phyloP scores from a whole-genome alignment of 1,139 yeast genomes.

The Diutina pseudorugosa region DNA sequence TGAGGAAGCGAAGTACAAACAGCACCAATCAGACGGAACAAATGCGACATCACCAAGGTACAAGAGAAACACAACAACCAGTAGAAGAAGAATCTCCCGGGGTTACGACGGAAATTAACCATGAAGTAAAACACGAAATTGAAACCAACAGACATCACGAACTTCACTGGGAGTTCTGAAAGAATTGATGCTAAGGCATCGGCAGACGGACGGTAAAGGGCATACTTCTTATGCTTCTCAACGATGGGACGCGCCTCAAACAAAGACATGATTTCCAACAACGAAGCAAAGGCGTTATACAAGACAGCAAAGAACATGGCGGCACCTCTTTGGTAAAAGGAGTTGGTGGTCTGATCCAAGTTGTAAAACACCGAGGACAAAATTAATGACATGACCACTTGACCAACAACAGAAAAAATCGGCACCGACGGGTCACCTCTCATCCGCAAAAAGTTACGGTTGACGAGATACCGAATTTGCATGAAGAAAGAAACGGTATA shows the following conservation, averaged over 20 bases:
- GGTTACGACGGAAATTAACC: conserved; percentile 10
- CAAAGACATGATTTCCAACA: conserved; percentile 11
- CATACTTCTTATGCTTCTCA: conserved; percentile 11
- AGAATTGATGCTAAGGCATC: conserved; percentile 12
- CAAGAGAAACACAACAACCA: conserved; percentile 7
- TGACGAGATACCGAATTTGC: conserved; percentile 9
- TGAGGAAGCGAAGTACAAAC: conserved; percentile 11
- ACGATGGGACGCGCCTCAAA: conserved; percentile 12
- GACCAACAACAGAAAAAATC: conserved; percentile 9
- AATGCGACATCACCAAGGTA: conserved; percentile 11
- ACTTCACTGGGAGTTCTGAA: conserved; percentile 10
- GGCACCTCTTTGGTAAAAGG: conserved; percentile 11
- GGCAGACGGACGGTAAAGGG: conserved; percentile 11
- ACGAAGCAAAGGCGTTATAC: conserved; percentile 11
- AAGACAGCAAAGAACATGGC: conserved; percentile 12
- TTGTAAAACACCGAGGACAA: conserved; percentile 11
- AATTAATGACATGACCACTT: conserved; percentile 10
- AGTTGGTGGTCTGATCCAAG: conserved; percentile 8
- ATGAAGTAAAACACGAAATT: conserved; percentile 10
- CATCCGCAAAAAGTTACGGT: conserved; percentile 9
- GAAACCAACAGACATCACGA: conserved; percentile 9
- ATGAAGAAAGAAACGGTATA: conserved; percentile 11
- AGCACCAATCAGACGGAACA: conserved; percentile 11
- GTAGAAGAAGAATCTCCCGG: conserved; percentile 11
- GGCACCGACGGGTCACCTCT: conserved; percentile 11